Evolutionary conservation across 768 basidiomycete species (phyloP).

Genomic region (Tulasnella sp.): DNA sequence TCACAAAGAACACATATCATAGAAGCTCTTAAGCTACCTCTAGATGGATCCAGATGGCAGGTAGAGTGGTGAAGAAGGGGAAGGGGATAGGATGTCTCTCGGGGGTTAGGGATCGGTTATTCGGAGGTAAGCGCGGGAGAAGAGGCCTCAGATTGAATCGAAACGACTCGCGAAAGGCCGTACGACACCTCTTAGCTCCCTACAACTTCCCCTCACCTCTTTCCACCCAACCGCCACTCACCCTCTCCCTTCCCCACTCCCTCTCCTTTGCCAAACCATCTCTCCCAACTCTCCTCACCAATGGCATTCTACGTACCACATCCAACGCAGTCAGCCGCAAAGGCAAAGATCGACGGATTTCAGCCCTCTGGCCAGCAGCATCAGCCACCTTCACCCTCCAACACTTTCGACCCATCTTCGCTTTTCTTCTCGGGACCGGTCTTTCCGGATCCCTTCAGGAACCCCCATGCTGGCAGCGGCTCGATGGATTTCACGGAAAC

Average conservation of each 20-base stretch:
- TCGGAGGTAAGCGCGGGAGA: background rate
- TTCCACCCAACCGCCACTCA: background rate
- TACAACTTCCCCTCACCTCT: background rate
- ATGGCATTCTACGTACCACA: constrained; percentile 22
- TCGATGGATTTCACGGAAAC: constrained; percentile 20
- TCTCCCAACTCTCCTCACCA: background rate
- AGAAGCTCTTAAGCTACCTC: background rate
- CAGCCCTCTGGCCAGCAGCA: constrained; percentile 44
- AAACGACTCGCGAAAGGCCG: constrained; percentile 3
- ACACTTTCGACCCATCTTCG: constrained; percentile 26
- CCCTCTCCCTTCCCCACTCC: background rate
- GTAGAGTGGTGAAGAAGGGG: background rate
- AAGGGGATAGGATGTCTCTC: background rate
- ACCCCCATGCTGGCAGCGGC: constrained; percentile 34
- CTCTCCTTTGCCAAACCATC: background rate
- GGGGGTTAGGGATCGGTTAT: background rate
- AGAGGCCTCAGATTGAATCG: background rate
- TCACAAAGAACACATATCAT: background rate
- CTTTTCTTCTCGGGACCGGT: constrained; percentile 32
- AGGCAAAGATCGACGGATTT: constrained; percentile 68
- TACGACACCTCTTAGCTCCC: background rate
- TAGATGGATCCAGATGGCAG: background rate
- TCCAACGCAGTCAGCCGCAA: constrained; percentile 32
- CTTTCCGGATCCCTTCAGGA: constrained; percentile 49
- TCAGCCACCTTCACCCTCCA: constrained; percentile 30